phyloP scores from a whole-genome alignment of 208 protist genomes.

The Tritrichomonas foetus region DNA sequence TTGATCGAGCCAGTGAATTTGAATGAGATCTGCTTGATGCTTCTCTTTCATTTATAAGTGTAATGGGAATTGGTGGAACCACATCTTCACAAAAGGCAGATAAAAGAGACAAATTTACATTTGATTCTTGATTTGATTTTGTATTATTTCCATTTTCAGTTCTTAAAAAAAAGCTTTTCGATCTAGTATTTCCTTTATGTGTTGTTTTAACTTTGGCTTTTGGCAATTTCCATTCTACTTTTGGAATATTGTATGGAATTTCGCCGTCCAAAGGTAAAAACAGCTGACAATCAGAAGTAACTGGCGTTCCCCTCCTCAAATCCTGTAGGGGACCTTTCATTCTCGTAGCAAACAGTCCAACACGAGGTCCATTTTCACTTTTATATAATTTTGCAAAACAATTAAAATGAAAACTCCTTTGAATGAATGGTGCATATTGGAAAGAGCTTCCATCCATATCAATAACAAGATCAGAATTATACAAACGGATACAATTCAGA shows the following conservation, averaged over 20 bases:
- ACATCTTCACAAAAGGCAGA: not conserved
- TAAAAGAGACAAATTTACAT: not conserved
- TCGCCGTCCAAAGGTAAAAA: constrained; percentile 28
- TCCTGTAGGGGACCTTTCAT: not conserved
- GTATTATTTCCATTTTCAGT: no score
- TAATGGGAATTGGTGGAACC: not conserved
- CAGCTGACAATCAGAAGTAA: not conserved
- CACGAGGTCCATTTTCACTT: not conserved
- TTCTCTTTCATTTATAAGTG: not conserved
- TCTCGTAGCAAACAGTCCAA: not conserved
- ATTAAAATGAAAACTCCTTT: not conserved
- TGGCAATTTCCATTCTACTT: not conserved
- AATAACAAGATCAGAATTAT: not conserved
- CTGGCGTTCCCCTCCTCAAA: not conserved
- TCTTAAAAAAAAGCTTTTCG: no score
- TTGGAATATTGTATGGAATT: not conserved
- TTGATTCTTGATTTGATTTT: no score
- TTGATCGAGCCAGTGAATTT: no score
- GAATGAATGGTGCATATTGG: not conserved
- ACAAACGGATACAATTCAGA: not conserved
- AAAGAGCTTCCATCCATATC: not conserved
- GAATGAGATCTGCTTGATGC: not conserved
- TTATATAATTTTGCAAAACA: not conserved
- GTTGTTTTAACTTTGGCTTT: no score
- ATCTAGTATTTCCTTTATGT: no score